Evolutionary conservation across 345 rosid genomes (phyloP), one percentile per base, ranked within the genome.

Genomic region (Boechera retrofracta): DNA sequence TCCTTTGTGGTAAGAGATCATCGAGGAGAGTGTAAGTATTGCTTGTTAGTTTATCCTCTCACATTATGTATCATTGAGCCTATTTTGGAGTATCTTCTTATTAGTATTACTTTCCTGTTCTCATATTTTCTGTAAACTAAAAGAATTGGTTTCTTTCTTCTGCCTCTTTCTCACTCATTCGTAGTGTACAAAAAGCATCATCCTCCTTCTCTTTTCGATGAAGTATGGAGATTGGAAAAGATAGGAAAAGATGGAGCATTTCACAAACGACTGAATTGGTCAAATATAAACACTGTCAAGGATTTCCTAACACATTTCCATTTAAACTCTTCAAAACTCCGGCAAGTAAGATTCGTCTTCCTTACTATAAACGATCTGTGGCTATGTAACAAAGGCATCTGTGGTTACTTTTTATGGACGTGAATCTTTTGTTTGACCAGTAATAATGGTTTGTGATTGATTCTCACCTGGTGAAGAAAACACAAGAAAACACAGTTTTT

Each of bases 181-280:
- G 86, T 83, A 95, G 99, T 95, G 71, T 95, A 95, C 76, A 95
- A 80, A 86, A 95, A 95, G 85, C 97, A 95, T 81, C 94, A 95
- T 69, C 99, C 98, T 29, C 99, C 98, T 67, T 80, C 88, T 81
- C 85, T 89, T 36, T 75, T 76, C 5, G 98, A 95, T 77, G 99
- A 95, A 67, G 96, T 95, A 3, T 92, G 98, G 98, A 92, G 99
- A 82, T 84, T 95, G 79, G 99, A 95, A 77, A 95, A 95, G 87
- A 95, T 91, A 61, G 99, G 98, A 55, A 95, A 95, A 86, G 98
- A 92, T 72, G 99, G 99, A 67, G 99, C 99, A 73, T 95, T 95
- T 84, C 98, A 92, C 76, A 95, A 86, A 78, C 89, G 98, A 18
- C 80, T 95, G 69, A 75, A 79, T 77, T 80, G 82, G 75, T 96